Conservation (phyloP, 108 stramenopile genomes). For the Aurantiochytrium sp. region DNA sequence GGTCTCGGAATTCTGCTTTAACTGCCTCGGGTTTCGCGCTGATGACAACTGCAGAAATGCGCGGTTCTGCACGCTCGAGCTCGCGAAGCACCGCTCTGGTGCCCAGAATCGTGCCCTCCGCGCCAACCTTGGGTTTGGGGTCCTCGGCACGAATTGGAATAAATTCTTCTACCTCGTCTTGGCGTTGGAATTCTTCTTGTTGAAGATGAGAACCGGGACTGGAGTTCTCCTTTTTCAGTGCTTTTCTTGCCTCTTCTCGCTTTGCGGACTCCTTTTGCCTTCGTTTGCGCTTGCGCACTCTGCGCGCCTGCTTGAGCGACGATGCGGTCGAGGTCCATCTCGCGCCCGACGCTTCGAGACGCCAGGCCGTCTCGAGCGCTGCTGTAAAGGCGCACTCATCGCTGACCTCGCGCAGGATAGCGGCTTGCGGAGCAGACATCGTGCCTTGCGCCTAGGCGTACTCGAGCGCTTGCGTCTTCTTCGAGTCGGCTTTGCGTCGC, state of each 20-base stretch:
- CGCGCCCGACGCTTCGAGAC: neutral
- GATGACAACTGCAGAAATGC: neutral
- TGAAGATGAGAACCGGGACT: too few species aligned
- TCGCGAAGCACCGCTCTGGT: neutral
- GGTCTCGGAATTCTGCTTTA: neutral
- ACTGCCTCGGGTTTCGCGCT: neutral
- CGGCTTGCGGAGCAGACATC: neutral
- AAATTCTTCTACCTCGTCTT: too few species aligned
- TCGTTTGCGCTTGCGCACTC: too few species aligned
- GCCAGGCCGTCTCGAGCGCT: neutral
- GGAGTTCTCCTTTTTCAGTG: too few species aligned
- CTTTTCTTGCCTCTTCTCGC: too few species aligned
- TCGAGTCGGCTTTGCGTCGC: too few species aligned
- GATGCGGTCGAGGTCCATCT: neutral
- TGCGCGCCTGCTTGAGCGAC: too few species aligned
- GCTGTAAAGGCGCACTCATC: neutral
- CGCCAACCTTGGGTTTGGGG: neutral
- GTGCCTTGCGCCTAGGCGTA: too few species aligned
- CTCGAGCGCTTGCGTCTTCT: too few species aligned
- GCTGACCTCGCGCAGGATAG: neutral
- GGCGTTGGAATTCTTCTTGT: too few species aligned
- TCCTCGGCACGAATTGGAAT: too few species aligned
- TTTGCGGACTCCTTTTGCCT: too few species aligned
- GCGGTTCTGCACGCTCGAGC: neutral
- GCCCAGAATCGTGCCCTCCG: neutral